phyloP scores from a whole-genome alignment of 495 filamentous ascomycete species.

The Penicillium fimorum region DNA sequence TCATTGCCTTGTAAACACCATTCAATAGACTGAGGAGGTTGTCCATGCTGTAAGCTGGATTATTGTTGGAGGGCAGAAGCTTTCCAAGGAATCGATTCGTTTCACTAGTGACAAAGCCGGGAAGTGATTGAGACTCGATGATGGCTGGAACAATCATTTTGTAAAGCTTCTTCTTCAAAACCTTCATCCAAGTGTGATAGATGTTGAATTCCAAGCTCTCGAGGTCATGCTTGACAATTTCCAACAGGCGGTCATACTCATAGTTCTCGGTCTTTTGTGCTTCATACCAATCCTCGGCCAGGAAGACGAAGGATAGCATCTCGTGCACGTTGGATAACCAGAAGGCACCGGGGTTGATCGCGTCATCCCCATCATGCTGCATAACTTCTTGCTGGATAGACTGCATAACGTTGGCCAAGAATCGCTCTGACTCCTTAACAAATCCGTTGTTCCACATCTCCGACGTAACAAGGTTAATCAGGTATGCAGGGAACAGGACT shows the following conservation, averaged over 20 bases:
- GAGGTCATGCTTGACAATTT: conserved; percentile 98
- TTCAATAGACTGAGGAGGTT: conserved; percentile 95
- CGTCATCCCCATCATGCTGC: conserved; percentile 96
- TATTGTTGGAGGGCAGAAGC: conserved; percentile 80
- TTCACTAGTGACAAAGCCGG: conserved; percentile 97
- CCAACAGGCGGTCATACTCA: conserved; percentile 94
- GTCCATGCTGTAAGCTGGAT: conserved; percentile 97
- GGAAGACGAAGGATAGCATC: conserved; percentile 99
- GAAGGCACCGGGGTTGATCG: conserved; percentile 95
- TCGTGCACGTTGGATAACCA: conserved; percentile 99
- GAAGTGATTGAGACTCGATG: conserved; percentile 97
- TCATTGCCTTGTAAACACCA: conserved; percentile 97
- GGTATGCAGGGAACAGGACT: conserved; percentile 94
- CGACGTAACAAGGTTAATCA: conserved; percentile 98
- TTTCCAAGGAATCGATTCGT: conserved; percentile 97
- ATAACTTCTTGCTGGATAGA: conserved; percentile 99
- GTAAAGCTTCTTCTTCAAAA: conserved; percentile 95
- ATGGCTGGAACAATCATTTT: conserved; percentile 99
- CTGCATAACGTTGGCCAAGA: conserved; percentile 99
- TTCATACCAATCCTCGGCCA: conserved; percentile 99
- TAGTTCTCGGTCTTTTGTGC: conserved; percentile 99
- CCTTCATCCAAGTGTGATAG: conserved; percentile 99
- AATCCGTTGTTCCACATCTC: conserved; percentile 99
- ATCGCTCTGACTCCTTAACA: conserved; percentile 98
- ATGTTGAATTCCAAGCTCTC: conserved; percentile 99